phyloP scores from a whole-genome alignment of 495 filamentous ascomycete genomes.

The Viridothelium virens region DNA sequence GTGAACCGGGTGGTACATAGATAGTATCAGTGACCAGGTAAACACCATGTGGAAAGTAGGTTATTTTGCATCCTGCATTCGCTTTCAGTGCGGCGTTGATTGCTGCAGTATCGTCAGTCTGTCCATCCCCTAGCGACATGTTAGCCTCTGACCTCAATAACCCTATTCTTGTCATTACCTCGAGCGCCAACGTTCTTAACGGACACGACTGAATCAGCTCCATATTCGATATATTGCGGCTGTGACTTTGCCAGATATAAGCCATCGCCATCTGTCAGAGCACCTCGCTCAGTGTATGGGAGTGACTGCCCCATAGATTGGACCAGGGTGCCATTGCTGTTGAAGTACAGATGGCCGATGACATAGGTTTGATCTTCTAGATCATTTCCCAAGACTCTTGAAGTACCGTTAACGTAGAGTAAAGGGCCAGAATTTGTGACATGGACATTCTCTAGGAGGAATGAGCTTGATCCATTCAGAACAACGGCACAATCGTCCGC shows the following conservation, averaged over 20 bases:
- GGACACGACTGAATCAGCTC: constrained; percentile 23
- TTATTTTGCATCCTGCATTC: constrained; percentile 16
- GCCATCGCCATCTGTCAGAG: constrained; percentile 11
- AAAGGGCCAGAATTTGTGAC: constrained; percentile 21
- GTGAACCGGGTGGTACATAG: constrained; percentile 45
- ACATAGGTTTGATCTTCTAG: not conserved
- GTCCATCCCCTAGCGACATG: constrained; percentile 17
- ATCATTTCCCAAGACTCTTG: not conserved
- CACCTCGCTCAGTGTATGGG: not conserved
- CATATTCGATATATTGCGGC: constrained; percentile 32
- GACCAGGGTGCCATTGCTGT: not conserved
- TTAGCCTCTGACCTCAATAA: not conserved
- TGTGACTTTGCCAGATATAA: constrained; percentile 32
- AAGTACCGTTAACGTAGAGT: not conserved
- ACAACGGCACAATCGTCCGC: constrained; percentile 28
- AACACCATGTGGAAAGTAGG: constrained; percentile 32
- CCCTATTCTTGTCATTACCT: not conserved
- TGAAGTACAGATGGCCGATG: not conserved
- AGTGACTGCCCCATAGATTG: not conserved
- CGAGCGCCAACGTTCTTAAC: constrained; percentile 23
- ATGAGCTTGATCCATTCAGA: constrained; percentile 23
- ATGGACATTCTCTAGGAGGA: constrained; percentile 35
- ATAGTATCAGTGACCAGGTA: constrained; percentile 55
- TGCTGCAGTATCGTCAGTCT: constrained; percentile 32
- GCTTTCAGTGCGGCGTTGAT: constrained; percentile 20